Conservation (phyloP, 108 stramenopile genomes). For the Nitzschia palea region DNA sequence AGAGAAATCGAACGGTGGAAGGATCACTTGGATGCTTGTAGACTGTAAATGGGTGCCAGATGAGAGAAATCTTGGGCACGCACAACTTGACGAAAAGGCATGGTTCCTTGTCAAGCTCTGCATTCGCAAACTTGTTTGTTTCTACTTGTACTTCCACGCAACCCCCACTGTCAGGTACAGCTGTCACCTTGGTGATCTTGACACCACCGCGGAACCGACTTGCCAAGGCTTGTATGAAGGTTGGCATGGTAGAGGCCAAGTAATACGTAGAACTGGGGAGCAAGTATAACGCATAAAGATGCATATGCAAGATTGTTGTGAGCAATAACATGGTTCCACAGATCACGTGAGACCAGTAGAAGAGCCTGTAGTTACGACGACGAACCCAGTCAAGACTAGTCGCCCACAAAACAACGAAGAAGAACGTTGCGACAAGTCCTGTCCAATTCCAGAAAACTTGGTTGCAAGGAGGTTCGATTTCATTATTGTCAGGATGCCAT, state of each 20-base stretch:
- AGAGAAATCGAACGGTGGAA: background rate
- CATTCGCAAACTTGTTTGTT: background rate
- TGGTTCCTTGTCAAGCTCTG: background rate
- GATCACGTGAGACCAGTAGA: slow-evolving; percentile 29
- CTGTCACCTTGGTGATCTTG: slow-evolving; percentile 21
- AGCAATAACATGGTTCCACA: slow-evolving; percentile 2
- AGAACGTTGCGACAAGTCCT: slow-evolving; percentile 25
- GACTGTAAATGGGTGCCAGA: no score
- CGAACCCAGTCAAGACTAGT: slow-evolving; percentile 39
- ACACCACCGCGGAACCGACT: slow-evolving; percentile 30
- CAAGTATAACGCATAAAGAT: background rate
- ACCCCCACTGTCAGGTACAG: slow-evolving; percentile 41
- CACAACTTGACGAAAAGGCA: slow-evolving; percentile 8
- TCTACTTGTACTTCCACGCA: slow-evolving; percentile 39
- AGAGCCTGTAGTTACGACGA: slow-evolving; percentile 35
- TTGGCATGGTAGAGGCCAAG: slow-evolving; percentile 37
- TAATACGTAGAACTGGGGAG: slow-evolving; percentile 45
- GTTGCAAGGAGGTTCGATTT: background rate
- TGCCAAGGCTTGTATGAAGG: slow-evolving; percentile 18
- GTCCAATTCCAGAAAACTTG: slow-evolving; percentile 23
- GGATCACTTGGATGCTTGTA: background rate
- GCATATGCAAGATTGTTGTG: background rate
- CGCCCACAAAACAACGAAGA: slow-evolving; percentile 25
- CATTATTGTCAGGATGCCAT: background rate
- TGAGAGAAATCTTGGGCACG: slow-evolving; percentile 17